Base-by-base conservation (phyloP, 139 green algal species). In the Volvox reticuliferus region DNA sequence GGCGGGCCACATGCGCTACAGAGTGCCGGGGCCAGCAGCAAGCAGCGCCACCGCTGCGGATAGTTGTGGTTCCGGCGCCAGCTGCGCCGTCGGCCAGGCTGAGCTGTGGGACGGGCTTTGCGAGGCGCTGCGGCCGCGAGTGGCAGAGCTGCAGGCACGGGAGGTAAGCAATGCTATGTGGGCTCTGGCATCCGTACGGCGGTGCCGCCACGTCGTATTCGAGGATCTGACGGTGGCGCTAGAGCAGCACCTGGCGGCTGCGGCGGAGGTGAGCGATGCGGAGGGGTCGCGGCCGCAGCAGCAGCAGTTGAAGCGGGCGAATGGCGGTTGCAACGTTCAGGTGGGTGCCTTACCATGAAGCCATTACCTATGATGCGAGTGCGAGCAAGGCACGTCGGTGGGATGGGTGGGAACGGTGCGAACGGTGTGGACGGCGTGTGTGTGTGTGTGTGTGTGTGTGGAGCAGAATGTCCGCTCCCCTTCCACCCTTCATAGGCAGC, bases 151-250 rank as follows among this genome's bases (percentile, higher is more conserved):
- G n/a, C 12, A 44, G 30, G 36, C 50, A 0, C 71, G 86, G 36
- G 86, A 90, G 86, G 30, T 84, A 0, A 84, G 50, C 32, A 90
- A 90, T 55, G 86, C 50, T 0, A 44, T 90, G 86, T 83, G 71
- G 73, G 86, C 86, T 12, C 69, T 90, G 86, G 86, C 50, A 9
- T 20, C 73, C 6, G 86, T 37, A 24, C 50, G 73, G 36, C 69
- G 85, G 24, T 67, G 17, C 65, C 17, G n/a, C n/a, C 65, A 82
- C 28, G 19, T 63, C 1, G 65, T 82, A 32, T 80, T 87, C 16
- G 36, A 14, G 28, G 88, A 63, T 12, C 37, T 91, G 65, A 19
- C 22, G 50, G 36, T 3, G 24, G 88, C 79, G 28, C 62, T 87
- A 35, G 37, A 82, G 78, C 68, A 65, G 28, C 69, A 76, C 22